These are phyloP conservation scores for Apiospora kogelbergensis DNA, from an alignment of 2,329 filamentous ascomycete species.

Conservation along the genomic window DNA sequence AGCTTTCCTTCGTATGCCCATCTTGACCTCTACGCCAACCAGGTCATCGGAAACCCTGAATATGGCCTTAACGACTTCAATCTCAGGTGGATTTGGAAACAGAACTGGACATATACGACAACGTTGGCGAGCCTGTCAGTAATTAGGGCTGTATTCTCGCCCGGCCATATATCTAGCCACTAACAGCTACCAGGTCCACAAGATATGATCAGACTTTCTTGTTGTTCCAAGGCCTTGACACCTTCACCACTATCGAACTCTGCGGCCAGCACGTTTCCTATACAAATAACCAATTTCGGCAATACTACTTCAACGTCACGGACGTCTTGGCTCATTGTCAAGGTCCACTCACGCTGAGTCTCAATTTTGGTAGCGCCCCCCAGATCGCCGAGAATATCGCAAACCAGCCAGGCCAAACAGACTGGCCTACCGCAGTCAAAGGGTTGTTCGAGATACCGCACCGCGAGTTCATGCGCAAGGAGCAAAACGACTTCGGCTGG, in stretches of 20 bases:
- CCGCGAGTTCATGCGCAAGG: slow-evolving; percentile 57
- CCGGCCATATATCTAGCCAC: slow-evolving; percentile 33
- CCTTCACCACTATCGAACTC: slow-evolving; percentile 55
- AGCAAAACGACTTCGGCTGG: slow-evolving; percentile 64
- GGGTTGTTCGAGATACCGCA: slow-evolving; percentile 51
- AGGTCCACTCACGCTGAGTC: slow-evolving; percentile 26
- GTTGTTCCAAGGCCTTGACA: slow-evolving; percentile 63
- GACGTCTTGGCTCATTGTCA: slow-evolving; percentile 42
- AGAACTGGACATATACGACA: slow-evolving; percentile 63
- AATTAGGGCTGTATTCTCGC: slow-evolving; percentile 19
- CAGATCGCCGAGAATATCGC: slow-evolving; percentile 53
- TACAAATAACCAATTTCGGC: slow-evolving; percentile 63
- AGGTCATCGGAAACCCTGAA: slow-evolving; percentile 53
- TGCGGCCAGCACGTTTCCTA: slow-evolving; percentile 54
- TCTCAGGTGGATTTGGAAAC: slow-evolving; percentile 56
- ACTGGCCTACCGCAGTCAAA: slow-evolving; percentile 48
- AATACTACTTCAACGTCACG: slow-evolving; percentile 60
- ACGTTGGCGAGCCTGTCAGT: slow-evolving; percentile 39
- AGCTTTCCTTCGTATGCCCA: slow-evolving; percentile 59
- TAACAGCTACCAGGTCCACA: background rate
- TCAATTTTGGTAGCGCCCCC: slow-evolving; percentile 59
- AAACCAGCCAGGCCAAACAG: slow-evolving; percentile 45
- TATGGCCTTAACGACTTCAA: slow-evolving; percentile 60
- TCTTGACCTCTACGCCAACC: slow-evolving; percentile 53
- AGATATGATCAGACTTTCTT: slow-evolving; percentile 39